Conservation (phyloP, 805 yeast genomes). For the Kodamaea neixiangensis region DNA sequence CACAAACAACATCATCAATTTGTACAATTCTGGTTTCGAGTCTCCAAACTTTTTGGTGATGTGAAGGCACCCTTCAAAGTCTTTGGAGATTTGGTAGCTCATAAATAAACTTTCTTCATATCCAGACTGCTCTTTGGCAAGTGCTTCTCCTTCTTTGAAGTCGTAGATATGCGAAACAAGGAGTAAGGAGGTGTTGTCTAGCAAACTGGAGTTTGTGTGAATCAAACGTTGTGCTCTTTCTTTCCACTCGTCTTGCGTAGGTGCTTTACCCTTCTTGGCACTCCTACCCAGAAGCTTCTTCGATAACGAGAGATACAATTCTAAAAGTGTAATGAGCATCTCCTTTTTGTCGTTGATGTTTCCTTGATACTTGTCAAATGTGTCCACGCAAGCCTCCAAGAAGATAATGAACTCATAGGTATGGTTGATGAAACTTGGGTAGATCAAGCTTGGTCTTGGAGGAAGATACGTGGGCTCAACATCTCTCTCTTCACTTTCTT, state of each 20-base stretch:
- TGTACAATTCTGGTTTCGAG: slow-evolving; percentile 63
- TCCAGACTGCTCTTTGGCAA: slow-evolving; percentile 40
- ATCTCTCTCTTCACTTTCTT: slow-evolving; percentile 12
- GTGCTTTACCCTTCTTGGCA: slow-evolving; percentile 4
- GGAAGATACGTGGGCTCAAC: slow-evolving; percentile 77
- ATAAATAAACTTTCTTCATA: slow-evolving; percentile 67
- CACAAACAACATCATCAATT: slow-evolving; percentile 62
- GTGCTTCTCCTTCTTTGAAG: slow-evolving; percentile 50
- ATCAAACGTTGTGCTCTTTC: slow-evolving; percentile 60
- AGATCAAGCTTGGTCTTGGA: slow-evolving; percentile 85
- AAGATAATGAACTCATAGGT: slow-evolving; percentile 89
- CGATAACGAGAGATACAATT: slow-evolving; percentile 71
- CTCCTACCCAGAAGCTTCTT: slow-evolving; percentile 15
- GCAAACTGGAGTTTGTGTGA: slow-evolving; percentile 44
- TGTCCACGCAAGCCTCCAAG: slow-evolving; percentile 84
- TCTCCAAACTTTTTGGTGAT: slow-evolving; percentile 62
- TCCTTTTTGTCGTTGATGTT: slow-evolving; percentile 67
- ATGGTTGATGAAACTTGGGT: slow-evolving; percentile 81
- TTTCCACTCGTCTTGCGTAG: slow-evolving; percentile 54
- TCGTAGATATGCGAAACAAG: slow-evolving; percentile 59
- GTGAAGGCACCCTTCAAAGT: slow-evolving; percentile 56
- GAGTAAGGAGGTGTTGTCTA: slow-evolving; percentile 58
- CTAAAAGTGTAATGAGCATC: slow-evolving; percentile 75
- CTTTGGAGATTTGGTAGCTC: slow-evolving; percentile 57
- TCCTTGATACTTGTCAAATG: slow-evolving; percentile 77